Conservation (phyloP, 345 rosid genomes). For the Combretum micranthum region DNA sequence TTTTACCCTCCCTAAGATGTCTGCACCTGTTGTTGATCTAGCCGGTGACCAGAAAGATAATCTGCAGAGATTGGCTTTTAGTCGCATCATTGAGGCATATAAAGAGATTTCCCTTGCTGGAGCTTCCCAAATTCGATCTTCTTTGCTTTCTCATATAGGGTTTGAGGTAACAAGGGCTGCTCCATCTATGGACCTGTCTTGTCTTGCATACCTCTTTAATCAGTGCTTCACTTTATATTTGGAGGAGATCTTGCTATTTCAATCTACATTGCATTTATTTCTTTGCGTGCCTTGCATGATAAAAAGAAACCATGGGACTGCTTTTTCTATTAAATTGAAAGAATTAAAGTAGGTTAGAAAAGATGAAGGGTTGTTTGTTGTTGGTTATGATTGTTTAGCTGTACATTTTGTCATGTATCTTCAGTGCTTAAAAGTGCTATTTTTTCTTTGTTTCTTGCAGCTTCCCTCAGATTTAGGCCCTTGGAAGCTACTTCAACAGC, state of each 20-base stretch:
- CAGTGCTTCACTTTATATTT: too few species aligned
- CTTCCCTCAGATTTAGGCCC: constrained; percentile 80
- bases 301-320: too few species aligned
- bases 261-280: too few species aligned
- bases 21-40: constrained; percentile 80
- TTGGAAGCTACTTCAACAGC: constrained; percentile 73
- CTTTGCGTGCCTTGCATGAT: too few species aligned
- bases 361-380: too few species aligned
- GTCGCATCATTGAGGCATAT: constrained; percentile 72
- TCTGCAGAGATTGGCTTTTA: constrained; percentile 60
- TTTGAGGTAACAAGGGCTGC: constrained; percentile 54
- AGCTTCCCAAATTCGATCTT: constrained; percentile 66
- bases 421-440: constrained; percentile 4
- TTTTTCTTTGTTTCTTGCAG: constrained; percentile 31
- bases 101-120: constrained; percentile 80
- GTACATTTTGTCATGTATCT: too few species aligned
- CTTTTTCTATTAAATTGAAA: too few species aligned
- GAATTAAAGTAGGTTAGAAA: too few species aligned
- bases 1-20: constrained; percentile 72
- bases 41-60: constrained; percentile 73
- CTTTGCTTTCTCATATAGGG: constrained; percentile 78
- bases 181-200: constrained; percentile 6
- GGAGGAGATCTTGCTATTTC: too few species aligned
- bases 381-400: too few species aligned
- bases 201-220: background rate